These are phyloP conservation scores for Bolboschoenus planiculmis DNA, from an alignment of 176 grass and related monocot genomes.

Conservation along the genomic window DNA sequence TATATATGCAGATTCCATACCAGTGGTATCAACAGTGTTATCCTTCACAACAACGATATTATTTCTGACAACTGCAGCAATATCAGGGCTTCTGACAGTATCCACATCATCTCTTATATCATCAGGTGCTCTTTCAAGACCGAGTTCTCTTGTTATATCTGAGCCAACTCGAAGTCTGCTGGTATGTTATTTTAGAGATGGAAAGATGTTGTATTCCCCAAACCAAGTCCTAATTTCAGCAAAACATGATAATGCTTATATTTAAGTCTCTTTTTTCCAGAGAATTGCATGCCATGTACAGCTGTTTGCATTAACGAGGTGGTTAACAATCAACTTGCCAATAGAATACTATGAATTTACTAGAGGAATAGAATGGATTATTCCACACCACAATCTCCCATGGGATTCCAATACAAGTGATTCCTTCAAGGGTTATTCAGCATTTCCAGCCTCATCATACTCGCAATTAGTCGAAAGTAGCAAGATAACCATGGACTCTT, in stretches of 20 bases:
- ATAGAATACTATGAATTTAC: slow-evolving; percentile 90
- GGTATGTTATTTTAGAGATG: slow-evolving; percentile 26
- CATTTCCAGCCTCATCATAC: slow-evolving; percentile 41
- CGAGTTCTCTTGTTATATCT: slow-evolving; percentile 45
- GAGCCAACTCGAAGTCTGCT: slow-evolving; percentile 79
- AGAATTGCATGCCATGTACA: slow-evolving; percentile 89
- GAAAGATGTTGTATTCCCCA: not conserved
- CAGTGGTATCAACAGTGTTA: slow-evolving; percentile 47
- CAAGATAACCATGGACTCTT: slow-evolving; percentile 17
- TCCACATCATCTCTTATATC: slow-evolving; percentile 65
- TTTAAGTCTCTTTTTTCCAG: slow-evolving; percentile 33
- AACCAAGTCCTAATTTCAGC: not conserved
- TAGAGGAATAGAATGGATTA: slow-evolving; percentile 78
- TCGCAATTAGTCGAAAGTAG: slow-evolving; percentile 48
- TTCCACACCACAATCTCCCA: slow-evolving; percentile 67
- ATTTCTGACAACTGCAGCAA: slow-evolving; percentile 33
- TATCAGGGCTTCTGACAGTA: slow-evolving; percentile 51
- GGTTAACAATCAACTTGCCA: slow-evolving; percentile 60
- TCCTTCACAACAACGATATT: slow-evolving; percentile 39
- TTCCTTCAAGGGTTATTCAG: slow-evolving; percentile 50
- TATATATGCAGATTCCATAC: slow-evolving; percentile 53
- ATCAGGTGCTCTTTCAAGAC: slow-evolving; percentile 66
- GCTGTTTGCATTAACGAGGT: slow-evolving; percentile 78
- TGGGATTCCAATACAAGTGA: slow-evolving; percentile 62
- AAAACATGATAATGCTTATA: not conserved